Evolutionary conservation across 2,329 filamentous ascomycete species (phyloP).

Genomic region (Cryphonectria carpinicola): DNA sequence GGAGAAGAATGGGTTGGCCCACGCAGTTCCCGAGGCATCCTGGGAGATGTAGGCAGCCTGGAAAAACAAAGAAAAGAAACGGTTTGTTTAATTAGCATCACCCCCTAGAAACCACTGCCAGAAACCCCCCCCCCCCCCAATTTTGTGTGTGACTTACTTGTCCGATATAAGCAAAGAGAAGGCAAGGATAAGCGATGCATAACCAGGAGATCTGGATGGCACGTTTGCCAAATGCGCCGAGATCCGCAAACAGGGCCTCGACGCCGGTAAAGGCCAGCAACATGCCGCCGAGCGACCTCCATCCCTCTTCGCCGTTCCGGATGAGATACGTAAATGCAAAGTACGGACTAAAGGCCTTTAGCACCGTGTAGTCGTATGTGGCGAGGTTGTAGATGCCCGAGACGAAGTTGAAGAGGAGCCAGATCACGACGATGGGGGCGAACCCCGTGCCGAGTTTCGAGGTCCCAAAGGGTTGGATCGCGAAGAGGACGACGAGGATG

Average conservation of each 20-base stretch:
- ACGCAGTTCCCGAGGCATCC: constrained; percentile 58
- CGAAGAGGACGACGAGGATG: constrained; percentile 66
- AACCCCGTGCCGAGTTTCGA: constrained; percentile 63
- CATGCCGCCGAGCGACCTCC: constrained; percentile 70
- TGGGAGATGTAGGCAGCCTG: constrained; percentile 74
- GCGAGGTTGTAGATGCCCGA: constrained; percentile 68
- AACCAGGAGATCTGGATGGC: constrained; percentile 78
- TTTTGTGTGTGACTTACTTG: background rate
- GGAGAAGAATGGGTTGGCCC: constrained; percentile 75
- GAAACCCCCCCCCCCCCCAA: no score
- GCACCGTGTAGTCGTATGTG: constrained; percentile 55
- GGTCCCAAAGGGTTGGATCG: constrained; percentile 68
- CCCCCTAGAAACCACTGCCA: no score
- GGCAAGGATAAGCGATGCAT: constrained; percentile 68
- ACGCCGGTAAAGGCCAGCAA: constrained; percentile 76
- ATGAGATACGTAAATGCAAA: constrained; percentile 65
- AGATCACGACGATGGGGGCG: constrained; percentile 69
- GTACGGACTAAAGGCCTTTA: constrained; percentile 61
- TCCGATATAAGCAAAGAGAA: constrained; percentile 68
- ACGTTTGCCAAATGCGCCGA: constrained; percentile 72
- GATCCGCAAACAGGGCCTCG: constrained; percentile 78
- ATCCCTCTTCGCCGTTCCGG: constrained; percentile 62
- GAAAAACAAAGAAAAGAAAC: background rate
- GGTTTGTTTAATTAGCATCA: background rate
- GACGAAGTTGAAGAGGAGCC: constrained; percentile 65